Conservation (phyloP, 1,139 yeast genomes). For the Candida neerlandica region DNA sequence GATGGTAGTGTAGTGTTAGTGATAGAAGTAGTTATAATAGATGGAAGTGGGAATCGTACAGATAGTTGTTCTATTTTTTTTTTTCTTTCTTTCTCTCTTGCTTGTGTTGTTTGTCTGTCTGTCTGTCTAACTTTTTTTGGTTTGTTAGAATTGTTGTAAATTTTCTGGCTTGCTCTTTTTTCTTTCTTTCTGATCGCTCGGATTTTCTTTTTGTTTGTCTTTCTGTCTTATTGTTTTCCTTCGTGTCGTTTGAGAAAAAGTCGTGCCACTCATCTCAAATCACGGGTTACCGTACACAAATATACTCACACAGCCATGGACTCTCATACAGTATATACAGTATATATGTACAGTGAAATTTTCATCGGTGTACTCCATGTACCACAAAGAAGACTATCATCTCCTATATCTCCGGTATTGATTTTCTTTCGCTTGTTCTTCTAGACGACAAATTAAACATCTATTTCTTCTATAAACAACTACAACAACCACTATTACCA, state of each 20-base stretch:
- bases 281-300: too few relatives aligned
- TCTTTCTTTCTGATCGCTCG: neutral
- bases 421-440: neutral
- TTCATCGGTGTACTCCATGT: too few relatives aligned
- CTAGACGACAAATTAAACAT: too few relatives aligned
- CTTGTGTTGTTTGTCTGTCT: neutral
- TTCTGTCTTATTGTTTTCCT: neutral
- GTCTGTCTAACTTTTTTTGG: too few relatives aligned
- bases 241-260: neutral
- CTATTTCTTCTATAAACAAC: slow-evolving; percentile 1
- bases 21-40: neutral
- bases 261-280: too few relatives aligned
- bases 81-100: neutral
- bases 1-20: too few relatives aligned
- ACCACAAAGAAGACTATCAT: neutral
- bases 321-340: too few relatives aligned
- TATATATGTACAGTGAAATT: too few relatives aligned
- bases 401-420: neutral
- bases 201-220: neutral
- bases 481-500: neutral
- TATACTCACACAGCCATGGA: too few relatives aligned
- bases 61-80: neutral
- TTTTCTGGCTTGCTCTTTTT: neutral
- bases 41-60: neutral
- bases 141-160: neutral